These are phyloP conservation scores for Pseudogymnoascus sp. DNA, from an alignment of 2,329 filamentous ascomycete genomes.

Conservation along the genomic window DNA sequence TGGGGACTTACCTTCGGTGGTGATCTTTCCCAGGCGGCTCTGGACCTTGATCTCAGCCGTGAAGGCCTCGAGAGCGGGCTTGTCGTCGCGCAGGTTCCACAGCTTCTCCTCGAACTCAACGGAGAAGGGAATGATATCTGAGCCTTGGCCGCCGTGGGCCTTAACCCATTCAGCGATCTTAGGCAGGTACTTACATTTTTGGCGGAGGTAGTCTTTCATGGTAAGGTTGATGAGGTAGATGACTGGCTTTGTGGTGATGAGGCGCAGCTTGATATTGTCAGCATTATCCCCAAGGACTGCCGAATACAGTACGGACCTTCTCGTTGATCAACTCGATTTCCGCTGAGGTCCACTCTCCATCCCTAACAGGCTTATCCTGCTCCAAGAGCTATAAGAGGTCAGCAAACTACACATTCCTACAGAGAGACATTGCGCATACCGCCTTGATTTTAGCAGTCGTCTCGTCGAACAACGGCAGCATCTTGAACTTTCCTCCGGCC, in stretches of 20 bases:
- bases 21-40: slow-evolving; percentile 35
- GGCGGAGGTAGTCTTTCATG: slow-evolving; percentile 39
- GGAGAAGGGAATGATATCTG: slow-evolving; percentile 37
- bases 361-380: slow-evolving; percentile 33
- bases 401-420: not conserved
- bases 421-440: slow-evolving; percentile 15
- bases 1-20: slow-evolving; percentile 26
- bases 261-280: slow-evolving; percentile 21
- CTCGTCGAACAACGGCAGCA: slow-evolving; percentile 37
- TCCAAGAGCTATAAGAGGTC: slow-evolving; percentile 29
- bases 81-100: slow-evolving; percentile 32
- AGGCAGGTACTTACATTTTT: slow-evolving; percentile 39
- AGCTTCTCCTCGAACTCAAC: slow-evolving; percentile 39
- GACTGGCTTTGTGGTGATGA: slow-evolving; percentile 38
- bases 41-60: slow-evolving; percentile 35
- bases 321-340: slow-evolving; percentile 39
- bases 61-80: slow-evolving; percentile 28
- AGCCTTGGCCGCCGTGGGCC: slow-evolving; percentile 33
- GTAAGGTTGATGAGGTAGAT: slow-evolving; percentile 40
- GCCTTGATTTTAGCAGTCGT: slow-evolving; percentile 34
- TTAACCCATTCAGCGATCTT: slow-evolving; percentile 38
- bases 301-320: slow-evolving; percentile 26
- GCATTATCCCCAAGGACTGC: not conserved
- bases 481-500: slow-evolving; percentile 38
- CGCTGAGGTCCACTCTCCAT: slow-evolving; percentile 35